Evolutionary conservation across 768 basidiomycete genomes (phyloP).

Genomic region (Fomitopsis pulvina): DNA sequence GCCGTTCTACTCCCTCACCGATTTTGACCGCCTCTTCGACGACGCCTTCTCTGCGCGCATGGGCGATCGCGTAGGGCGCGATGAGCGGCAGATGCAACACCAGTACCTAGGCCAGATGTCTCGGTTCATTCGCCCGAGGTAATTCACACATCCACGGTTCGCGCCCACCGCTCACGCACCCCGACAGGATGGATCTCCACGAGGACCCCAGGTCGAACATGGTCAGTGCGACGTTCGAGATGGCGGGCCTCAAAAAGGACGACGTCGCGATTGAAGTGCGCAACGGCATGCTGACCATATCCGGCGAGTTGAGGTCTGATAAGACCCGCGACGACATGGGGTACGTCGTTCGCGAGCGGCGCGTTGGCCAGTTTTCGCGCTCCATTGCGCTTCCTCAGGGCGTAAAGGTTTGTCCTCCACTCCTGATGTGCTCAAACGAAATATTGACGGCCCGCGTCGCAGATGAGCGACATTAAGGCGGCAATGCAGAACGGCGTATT

Average conservation of each 20-base stretch:
- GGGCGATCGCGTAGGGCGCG: too few species aligned
- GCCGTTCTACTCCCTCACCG: conserved; percentile 31
- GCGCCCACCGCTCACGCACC: too few species aligned
- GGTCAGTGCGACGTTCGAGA: conserved; percentile 48
- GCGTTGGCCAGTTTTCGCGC: conserved; percentile 21
- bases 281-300: conserved; percentile 40
- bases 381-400: conserved; percentile 20
- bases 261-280: conserved; percentile 45
- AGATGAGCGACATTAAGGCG: conserved; percentile 34
- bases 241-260: conserved; percentile 47
- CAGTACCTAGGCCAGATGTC: conserved; percentile 3
- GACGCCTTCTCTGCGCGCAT: conserved; percentile 28
- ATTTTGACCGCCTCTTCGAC: conserved; percentile 39
- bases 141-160: conserved; percentile 1
- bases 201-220: conserved; percentile 38
- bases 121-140: conserved; percentile 17
- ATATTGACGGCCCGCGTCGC: too few species aligned
- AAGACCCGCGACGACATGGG: conserved; percentile 28
- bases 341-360: conserved; percentile 26
- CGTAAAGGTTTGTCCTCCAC: conserved; percentile 21
- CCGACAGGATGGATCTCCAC: conserved; percentile 45
- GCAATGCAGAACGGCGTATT: conserved; percentile 41
- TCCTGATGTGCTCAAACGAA: too few species aligned
- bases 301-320: conserved; percentile 36
- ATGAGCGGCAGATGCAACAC: conserved; percentile 3